These are phyloP conservation scores for Linaria vulgaris DNA, from an alignment of 257 asterid genomes.

Conservation along the genomic window DNA sequence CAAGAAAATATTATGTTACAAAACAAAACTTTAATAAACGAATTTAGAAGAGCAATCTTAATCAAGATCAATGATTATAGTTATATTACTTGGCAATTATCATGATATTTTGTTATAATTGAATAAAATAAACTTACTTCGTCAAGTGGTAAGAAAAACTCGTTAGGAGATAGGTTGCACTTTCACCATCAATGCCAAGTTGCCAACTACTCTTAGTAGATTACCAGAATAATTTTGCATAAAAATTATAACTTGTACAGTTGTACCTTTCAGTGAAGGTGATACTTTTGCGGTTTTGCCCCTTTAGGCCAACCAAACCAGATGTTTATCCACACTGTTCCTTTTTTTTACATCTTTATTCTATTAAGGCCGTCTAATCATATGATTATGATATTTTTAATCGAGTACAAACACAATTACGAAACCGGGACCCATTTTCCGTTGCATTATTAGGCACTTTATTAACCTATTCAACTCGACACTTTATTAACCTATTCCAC, in stretches of 20 bases:
- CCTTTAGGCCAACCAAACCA: slow-evolving; percentile 15
- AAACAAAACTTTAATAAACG: not conserved
- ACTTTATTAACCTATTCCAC: not conserved
- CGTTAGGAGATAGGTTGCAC: slow-evolving; percentile 4
- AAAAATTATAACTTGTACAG: slow-evolving; percentile 16
- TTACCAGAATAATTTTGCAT: no score
- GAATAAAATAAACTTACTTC: not conserved
- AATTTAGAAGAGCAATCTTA: not conserved
- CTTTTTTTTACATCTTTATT: not conserved
- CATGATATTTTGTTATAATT: not conserved
- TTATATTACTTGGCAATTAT: not conserved
- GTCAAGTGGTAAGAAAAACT: not conserved
- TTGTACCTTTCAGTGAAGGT: slow-evolving; percentile 27
- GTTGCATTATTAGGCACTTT: not conserved
- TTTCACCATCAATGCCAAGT: not conserved
- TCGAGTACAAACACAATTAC: slow-evolving; percentile 12
- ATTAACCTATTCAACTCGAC: no score
- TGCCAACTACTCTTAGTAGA: slow-evolving; percentile 15
- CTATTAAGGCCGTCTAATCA: not conserved
- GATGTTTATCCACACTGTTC: slow-evolving; percentile 23
- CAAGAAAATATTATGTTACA: not conserved
- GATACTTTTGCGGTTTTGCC: slow-evolving; percentile 32
- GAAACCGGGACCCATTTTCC: not conserved
- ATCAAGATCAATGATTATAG: not conserved
- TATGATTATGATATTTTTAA: not conserved